Evolutionary conservation across 2,329 filamentous ascomycete genomes (phyloP).

Genomic region (Pseudogymnoascus sp.): DNA sequence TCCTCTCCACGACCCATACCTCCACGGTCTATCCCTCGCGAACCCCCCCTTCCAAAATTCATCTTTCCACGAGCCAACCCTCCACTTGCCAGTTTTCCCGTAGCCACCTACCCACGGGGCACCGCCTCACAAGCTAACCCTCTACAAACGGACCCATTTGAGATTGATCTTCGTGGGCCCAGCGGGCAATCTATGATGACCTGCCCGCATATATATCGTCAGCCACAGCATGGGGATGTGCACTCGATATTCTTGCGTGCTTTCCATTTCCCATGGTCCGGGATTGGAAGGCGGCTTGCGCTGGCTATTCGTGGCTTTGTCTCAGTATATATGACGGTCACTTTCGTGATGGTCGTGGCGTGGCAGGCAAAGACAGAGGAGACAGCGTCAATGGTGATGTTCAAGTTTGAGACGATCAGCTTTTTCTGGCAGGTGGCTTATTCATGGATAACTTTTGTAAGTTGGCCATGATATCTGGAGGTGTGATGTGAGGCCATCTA

Average conservation of each 20-base stretch:
- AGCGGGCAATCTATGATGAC: slow-evolving; percentile 10
- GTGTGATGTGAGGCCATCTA: neutral
- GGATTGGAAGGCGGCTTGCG: slow-evolving; percentile 23
- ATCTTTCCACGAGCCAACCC: neutral
- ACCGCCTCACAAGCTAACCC: neutral
- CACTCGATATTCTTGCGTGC: slow-evolving; percentile 28
- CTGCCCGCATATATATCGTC: neutral
- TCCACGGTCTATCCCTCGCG: neutral
- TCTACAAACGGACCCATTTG: too few relatives aligned
- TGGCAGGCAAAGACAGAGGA: slow-evolving; percentile 20
- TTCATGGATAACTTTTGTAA: slow-evolving; percentile 24
- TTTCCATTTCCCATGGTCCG: slow-evolving; percentile 28
- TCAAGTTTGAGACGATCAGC: slow-evolving; percentile 25
- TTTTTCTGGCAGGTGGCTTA: slow-evolving; percentile 25
- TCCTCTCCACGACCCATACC: too few relatives aligned
- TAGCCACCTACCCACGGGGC: neutral
- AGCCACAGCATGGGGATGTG: slow-evolving; percentile 7
- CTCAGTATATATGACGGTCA: slow-evolving; percentile 20
- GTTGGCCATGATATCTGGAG: slow-evolving; percentile 9
- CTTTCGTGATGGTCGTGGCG: slow-evolving; percentile 19
- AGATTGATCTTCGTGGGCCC: too few relatives aligned
- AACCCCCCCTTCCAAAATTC: neutral
- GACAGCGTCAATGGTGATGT: slow-evolving; percentile 16
- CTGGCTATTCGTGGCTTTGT: slow-evolving; percentile 20
- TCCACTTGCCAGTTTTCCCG: neutral